phyloP scores from a whole-genome alignment of 176 grass and related monocot species.

The Saccharum spontaneum region DNA sequence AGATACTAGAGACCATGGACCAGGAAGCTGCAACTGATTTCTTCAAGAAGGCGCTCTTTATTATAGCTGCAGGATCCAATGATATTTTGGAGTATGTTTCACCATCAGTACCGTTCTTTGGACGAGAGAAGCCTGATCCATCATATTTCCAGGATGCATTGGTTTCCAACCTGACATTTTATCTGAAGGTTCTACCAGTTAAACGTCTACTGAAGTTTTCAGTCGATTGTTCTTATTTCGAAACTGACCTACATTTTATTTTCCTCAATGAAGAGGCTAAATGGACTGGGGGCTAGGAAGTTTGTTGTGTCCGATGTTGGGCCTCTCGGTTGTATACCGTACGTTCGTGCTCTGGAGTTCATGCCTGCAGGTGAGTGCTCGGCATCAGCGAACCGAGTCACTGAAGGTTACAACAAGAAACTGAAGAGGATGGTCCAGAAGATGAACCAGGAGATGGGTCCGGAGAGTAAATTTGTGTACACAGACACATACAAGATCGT shows the following conservation, averaged over 20 bases:
- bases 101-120: slow-evolving; percentile 72
- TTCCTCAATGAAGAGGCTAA: slow-evolving; percentile 50
- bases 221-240: neutral
- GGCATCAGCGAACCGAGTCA: slow-evolving; percentile 42
- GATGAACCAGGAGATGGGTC: slow-evolving; percentile 63
- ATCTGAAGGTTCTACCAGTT: slow-evolving; percentile 63
- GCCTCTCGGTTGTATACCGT: slow-evolving; percentile 83
- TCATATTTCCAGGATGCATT: slow-evolving; percentile 62
- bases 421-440: slow-evolving; percentile 50
- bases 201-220: neutral
- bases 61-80: slow-evolving; percentile 63
- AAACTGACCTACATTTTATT: neutral
- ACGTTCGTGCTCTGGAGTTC: slow-evolving; percentile 58
- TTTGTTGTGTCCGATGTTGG: slow-evolving; percentile 71
- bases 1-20: slow-evolving; percentile 39
- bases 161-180: slow-evolving; percentile 66
- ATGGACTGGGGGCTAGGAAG: slow-evolving; percentile 69
- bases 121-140: slow-evolving; percentile 50
- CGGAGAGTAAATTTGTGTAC: slow-evolving; percentile 55
- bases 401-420: slow-evolving; percentile 72
- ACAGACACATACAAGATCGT: slow-evolving; percentile 64
- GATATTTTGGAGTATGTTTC: slow-evolving; percentile 80
- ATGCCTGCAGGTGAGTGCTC: slow-evolving; percentile 56
- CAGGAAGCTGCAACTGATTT: slow-evolving; percentile 56
- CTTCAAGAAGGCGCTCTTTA: slow-evolving; percentile 60